These are phyloP conservation scores for Raphanus sativus DNA, from an alignment of 345 rosid species.

Conservation along the genomic window DNA sequence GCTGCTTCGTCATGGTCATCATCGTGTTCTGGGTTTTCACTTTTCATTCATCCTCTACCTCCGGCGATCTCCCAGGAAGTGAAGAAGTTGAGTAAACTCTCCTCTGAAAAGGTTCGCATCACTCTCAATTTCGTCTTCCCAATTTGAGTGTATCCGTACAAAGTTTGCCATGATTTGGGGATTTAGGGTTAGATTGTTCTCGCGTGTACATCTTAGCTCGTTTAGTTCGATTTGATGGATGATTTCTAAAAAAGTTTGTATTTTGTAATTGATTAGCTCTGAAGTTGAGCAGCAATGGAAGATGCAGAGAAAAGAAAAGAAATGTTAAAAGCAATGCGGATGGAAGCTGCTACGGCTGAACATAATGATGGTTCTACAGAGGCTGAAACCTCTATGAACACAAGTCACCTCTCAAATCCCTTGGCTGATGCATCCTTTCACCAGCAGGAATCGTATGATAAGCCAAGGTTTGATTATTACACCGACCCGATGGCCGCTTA, in stretches of 20 bases:
- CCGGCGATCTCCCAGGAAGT: conserved; percentile 1
- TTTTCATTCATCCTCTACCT: background rate
- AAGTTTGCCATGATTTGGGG: background rate
- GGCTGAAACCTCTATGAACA: conserved; percentile 33
- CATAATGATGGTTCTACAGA: conserved; percentile 39
- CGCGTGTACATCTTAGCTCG: background rate
- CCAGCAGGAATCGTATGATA: background rate
- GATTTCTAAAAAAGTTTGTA: background rate
- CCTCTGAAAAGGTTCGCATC: background rate
- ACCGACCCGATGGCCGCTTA: conserved; percentile 50
- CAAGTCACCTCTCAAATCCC: background rate
- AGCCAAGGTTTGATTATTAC: background rate
- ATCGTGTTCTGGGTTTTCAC: background rate
- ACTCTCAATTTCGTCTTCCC: background rate
- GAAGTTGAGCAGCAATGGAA: conserved; percentile 48
- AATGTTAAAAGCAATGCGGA: conserved; percentile 70
- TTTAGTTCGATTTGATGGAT: background rate
- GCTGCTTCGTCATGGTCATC: background rate
- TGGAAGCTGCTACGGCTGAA: conserved; percentile 60
- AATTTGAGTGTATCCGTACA: background rate
- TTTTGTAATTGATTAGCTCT: conserved; percentile 19
- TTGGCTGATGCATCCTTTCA: conserved; percentile 31
- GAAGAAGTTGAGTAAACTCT: background rate
- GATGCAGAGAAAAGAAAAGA: conserved; percentile 76
- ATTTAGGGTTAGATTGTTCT: background rate